Conservation (phyloP, 805 yeast genomes). For the Metschnikowia baotianmanensis region DNA sequence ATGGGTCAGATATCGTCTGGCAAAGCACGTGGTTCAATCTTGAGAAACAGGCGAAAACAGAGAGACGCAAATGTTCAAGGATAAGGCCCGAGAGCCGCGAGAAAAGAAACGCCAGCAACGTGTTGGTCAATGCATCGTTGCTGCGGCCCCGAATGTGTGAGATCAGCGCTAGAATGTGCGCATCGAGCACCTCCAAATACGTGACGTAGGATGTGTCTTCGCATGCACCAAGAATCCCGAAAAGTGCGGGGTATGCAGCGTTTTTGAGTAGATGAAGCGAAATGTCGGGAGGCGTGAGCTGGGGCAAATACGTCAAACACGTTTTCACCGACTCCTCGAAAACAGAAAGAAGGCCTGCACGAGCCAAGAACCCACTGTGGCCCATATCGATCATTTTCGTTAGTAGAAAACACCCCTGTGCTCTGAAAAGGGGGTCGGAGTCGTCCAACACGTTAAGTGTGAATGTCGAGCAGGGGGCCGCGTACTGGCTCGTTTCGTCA, state of each 20-base stretch:
- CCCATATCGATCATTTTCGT: constrained; percentile 12
- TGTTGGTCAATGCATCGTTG: constrained; percentile 14
- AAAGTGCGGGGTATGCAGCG: constrained; percentile 24
- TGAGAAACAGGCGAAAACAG: constrained; percentile 25
- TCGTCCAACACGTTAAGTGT: constrained; percentile 36
- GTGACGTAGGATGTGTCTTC: constrained; percentile 5
- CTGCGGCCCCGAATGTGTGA: constrained; percentile 21
- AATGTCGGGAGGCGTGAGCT: constrained; percentile 23
- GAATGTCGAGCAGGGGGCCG: constrained; percentile 28
- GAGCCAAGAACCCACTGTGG: constrained; percentile 13
- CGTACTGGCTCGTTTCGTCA: constrained; percentile 5
- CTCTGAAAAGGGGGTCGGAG: constrained; percentile 27
- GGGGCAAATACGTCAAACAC: constrained; percentile 29
- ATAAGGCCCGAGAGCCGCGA: constrained; percentile 16
- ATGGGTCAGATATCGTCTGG: constrained; percentile 32
- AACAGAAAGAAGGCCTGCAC: constrained; percentile 27
- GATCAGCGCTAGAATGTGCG: constrained; percentile 25
- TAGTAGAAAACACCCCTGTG: constrained; percentile 25
- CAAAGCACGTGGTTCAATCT: constrained; percentile 29
- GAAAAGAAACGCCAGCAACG: constrained; percentile 19
- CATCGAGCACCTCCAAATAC: constrained; percentile 26
- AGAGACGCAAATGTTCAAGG: constrained; percentile 10
- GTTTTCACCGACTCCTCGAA: constrained; percentile 26
- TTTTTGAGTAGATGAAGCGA: constrained; percentile 21
- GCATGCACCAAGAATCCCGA: constrained; percentile 11